phyloP scores from a whole-genome alignment of 176 grass and related monocot genomes.

The Aechmea fasciata region DNA sequence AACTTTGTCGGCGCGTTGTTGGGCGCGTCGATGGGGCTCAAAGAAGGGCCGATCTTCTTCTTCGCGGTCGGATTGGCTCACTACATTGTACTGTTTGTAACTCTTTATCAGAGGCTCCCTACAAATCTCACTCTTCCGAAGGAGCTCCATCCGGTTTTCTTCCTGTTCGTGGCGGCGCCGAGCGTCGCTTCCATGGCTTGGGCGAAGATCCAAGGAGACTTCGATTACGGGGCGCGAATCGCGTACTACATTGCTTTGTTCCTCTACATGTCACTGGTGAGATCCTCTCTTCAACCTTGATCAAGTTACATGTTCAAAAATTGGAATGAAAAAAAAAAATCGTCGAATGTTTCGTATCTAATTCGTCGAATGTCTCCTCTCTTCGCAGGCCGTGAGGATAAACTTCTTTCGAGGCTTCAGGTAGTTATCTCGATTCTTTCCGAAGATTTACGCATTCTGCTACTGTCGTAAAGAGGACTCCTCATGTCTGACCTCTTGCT shows the following conservation, averaged over 20 bases:
- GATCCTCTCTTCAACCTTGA: background rate
- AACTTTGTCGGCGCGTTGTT: slow-evolving; percentile 92
- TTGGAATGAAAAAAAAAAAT: background rate
- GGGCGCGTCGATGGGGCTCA: slow-evolving; percentile 64
- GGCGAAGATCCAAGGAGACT: slow-evolving; percentile 71
- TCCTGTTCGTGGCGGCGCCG: slow-evolving; percentile 84
- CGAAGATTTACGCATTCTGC: background rate
- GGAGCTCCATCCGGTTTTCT: slow-evolving; percentile 96
- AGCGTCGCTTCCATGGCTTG: slow-evolving; percentile 85
- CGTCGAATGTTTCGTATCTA: background rate
- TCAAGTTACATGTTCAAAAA: background rate
- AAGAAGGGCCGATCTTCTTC: slow-evolving; percentile 77
- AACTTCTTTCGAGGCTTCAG: slow-evolving; percentile 88
- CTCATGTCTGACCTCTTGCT: background rate
- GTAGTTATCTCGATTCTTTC: slow-evolving; percentile 6
- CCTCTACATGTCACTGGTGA: slow-evolving; percentile 82
- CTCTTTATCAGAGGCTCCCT: slow-evolving; percentile 92
- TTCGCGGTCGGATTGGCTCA: slow-evolving; percentile 83
- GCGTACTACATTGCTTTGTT: slow-evolving; percentile 87
- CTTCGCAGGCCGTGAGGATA: slow-evolving; percentile 68
- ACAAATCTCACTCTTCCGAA: slow-evolving; percentile 80
- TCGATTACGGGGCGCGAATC: slow-evolving; percentile 59
- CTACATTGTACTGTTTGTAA: slow-evolving; percentile 92
- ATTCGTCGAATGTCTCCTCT: background rate
- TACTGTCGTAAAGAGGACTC: background rate